Evolutionary conservation across 495 filamentous ascomycete genomes (phyloP).

Genomic region (Penicillium lividum): DNA sequence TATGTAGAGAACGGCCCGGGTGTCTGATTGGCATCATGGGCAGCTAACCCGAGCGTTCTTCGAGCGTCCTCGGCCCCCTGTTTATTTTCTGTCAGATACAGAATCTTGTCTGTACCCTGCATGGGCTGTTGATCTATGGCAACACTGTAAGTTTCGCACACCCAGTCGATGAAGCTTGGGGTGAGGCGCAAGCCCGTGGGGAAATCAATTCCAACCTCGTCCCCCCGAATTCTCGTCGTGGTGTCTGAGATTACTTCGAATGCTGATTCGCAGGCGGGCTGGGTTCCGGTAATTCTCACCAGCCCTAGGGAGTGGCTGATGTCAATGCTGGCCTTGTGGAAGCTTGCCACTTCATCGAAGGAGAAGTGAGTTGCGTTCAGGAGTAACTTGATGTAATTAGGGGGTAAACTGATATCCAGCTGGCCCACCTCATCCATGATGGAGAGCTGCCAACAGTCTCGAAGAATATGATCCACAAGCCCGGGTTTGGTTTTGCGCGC

Average conservation of each 20-base stretch:
- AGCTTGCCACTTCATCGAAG: slow-evolving; percentile 43
- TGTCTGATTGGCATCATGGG: slow-evolving; percentile 19
- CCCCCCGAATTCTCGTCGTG: slow-evolving; percentile 34
- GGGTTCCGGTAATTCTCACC: slow-evolving; percentile 44
- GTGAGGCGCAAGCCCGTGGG: slow-evolving; percentile 15
- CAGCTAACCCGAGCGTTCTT: slow-evolving; percentile 38
- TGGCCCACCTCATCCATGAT: slow-evolving; percentile 41
- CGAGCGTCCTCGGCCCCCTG: slow-evolving; percentile 35
- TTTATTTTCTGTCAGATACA: slow-evolving; percentile 40
- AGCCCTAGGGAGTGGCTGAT: slow-evolving; percentile 34
- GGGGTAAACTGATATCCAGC: slow-evolving; percentile 39
- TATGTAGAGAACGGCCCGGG: slow-evolving; percentile 41
- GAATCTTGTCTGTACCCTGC: slow-evolving; percentile 21
- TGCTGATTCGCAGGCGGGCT: slow-evolving; percentile 38
- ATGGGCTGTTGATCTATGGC: slow-evolving; percentile 22
- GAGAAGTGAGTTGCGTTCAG: slow-evolving; percentile 38
- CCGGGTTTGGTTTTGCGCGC: slow-evolving; percentile 24
- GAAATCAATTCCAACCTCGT: slow-evolving; percentile 27
- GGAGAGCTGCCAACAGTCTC: slow-evolving; percentile 46
- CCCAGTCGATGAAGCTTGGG: slow-evolving; percentile 36
- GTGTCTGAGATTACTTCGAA: slow-evolving; percentile 43
- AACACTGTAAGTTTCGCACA: slow-evolving; percentile 33
- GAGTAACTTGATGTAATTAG: slow-evolving; percentile 29
- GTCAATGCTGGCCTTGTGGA: slow-evolving; percentile 46
- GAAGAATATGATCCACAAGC: slow-evolving; percentile 41